Conservation (phyloP, 2,329 filamentous ascomycete genomes). For the Colletotrichum acutatum region DNA sequence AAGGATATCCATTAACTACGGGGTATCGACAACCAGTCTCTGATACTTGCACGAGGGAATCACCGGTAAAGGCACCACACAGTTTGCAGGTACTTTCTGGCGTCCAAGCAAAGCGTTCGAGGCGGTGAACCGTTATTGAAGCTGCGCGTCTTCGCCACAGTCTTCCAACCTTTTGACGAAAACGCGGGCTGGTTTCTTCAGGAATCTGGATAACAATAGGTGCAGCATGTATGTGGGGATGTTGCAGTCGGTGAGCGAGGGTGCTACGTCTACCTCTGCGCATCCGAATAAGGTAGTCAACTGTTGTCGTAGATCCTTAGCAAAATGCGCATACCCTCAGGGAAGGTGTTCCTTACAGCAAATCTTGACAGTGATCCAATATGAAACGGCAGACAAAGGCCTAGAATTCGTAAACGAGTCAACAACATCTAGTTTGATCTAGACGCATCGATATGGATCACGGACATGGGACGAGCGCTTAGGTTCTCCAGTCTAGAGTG, state of each 20-base stretch:
- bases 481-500: neutral
- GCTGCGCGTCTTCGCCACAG: neutral
- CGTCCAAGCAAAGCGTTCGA: too few species aligned
- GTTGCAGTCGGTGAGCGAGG: neutral
- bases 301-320: neutral
- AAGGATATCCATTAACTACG: neutral
- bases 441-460: neutral
- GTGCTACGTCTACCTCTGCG: neutral
- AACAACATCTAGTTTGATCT: neutral
- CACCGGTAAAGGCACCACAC: too few species aligned
- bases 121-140: neutral
- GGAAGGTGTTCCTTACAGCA: neutral
- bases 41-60: too few species aligned
- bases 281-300: neutral
- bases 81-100: too few species aligned
- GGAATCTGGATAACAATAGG: neutral
- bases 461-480: neutral
- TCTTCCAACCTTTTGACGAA: neutral
- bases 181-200: neutral
- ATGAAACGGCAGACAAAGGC: neutral
- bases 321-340: neutral
- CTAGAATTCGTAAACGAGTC: neutral
- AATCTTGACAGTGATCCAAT: neutral
- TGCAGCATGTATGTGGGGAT: neutral
- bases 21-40: neutral